A percentile compares a stretch with the other conserved stretches of the same genome.
phyloP scores from a whole-genome alignment of 306 rosid species.

The Lathyrus tuberosus region DNA sequence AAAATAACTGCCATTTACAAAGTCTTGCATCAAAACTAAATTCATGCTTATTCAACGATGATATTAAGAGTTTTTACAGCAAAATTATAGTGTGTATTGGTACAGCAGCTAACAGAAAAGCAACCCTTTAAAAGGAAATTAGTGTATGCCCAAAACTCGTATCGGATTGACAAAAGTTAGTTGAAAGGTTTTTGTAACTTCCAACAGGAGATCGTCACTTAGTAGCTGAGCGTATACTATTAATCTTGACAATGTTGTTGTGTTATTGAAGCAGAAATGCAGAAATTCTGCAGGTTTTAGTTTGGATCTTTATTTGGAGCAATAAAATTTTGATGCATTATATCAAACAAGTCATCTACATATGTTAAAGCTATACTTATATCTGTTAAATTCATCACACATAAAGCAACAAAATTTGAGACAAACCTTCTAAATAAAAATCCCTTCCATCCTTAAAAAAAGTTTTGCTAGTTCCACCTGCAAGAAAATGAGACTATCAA shows the following conservation, averaged over 20 bases:
- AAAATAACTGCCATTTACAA: constrained; percentile 2
- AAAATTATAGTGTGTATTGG: constrained; percentile 1
- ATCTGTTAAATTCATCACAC: no score
- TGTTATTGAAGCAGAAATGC: neutral
- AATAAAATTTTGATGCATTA: neutral
- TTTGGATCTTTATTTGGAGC: neutral
- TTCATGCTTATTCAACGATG: neutral
- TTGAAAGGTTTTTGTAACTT: constrained; percentile 20
- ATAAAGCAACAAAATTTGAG: no score
- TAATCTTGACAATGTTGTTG: neutral
- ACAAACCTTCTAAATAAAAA: no score
- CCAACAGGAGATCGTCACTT: neutral
- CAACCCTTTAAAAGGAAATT: constrained; percentile 15
- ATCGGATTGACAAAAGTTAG: constrained; percentile 33
- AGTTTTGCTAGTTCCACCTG: no score
- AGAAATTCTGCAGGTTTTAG: neutral
- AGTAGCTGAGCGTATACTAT: neutral
- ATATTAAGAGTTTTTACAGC: neutral
- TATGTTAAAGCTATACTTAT: neutral
- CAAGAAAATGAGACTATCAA: no score
- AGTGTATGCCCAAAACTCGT: neutral
- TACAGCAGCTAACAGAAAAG: constrained; percentile 6
- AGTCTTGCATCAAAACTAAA: neutral
- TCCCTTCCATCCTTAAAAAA: no score
- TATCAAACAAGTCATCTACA: constrained; percentile 4